Percentiles rank a stretch among this genome's conserved stretches.
These are phyloP conservation scores for Cetraspora pellucida DNA, from an alignment of 192 early-diverging fungal species.

Conservation along the genomic window DNA sequence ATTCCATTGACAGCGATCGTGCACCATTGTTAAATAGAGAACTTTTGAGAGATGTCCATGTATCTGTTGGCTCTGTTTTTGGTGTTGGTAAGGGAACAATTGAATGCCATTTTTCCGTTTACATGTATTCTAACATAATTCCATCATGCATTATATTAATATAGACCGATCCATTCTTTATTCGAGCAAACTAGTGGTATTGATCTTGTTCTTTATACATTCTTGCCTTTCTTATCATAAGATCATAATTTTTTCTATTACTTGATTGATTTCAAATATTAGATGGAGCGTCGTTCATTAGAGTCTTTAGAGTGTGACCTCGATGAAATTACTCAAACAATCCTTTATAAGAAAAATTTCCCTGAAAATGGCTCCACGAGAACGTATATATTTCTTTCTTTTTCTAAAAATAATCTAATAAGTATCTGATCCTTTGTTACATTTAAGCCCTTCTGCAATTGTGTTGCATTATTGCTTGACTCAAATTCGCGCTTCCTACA, in stretches of 20 bases:
- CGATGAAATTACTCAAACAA: constrained; percentile 48
- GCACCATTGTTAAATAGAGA: neutral
- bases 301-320: constrained; percentile 45
- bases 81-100: neutral
- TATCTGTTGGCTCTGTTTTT: neutral
- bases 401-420: neutral
- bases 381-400: constrained; percentile 41
- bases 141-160: neutral
- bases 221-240: neutral
- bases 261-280: neutral
- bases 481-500: constrained; percentile 38
- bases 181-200: neutral
- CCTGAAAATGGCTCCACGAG: constrained; percentile 43
- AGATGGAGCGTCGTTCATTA: constrained; percentile 50
- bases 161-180: neutral
- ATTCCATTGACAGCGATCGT: neutral
- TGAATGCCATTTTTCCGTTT: neutral
- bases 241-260: neutral
- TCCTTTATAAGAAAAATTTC: constrained; percentile 64
- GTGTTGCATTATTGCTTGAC: neutral
- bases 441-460: neutral
- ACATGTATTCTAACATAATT: neutral
- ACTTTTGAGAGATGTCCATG: neutral
- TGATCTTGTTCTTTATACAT: neutral
- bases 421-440: neutral